A percentile compares a stretch with the other conserved stretches of the same genome.
phyloP scores from a whole-genome alignment of 306 rosid genomes.

The Heteromeles arbutifolia region DNA sequence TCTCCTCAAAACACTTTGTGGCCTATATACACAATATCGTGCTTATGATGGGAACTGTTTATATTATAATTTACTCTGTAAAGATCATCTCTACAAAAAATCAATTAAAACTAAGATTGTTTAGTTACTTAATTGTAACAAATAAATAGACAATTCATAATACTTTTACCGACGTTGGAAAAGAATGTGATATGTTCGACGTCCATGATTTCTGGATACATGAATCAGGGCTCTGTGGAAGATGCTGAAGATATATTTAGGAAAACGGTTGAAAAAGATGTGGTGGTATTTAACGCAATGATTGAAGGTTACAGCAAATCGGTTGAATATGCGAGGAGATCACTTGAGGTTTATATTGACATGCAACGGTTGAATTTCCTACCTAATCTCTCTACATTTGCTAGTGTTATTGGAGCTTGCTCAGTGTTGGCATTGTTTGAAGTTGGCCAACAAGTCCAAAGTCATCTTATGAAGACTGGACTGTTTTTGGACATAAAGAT shows the following conservation, averaged over 20 bases:
- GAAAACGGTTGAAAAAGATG: conserved; percentile 55
- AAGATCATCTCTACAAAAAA: no score
- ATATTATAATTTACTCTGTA: no score
- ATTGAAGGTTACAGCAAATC: conserved; percentile 88
- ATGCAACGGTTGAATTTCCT: conserved; percentile 59
- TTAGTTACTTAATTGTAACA: no score
- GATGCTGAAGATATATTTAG: conserved; percentile 68
- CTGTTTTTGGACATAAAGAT: conserved; percentile 46
- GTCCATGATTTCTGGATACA: conserved; percentile 81
- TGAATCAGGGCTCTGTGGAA: conserved; percentile 50
- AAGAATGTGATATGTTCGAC: conserved; percentile 69
- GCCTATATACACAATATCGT: no score
- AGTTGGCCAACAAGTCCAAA: conserved; percentile 65
- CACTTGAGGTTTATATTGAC: conserved; percentile 62
- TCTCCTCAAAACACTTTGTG: no score
- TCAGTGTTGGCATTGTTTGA: conserved; percentile 60
- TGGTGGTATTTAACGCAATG: conserved; percentile 87
- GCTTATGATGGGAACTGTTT: no score
- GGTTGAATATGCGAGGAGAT: conserved; percentile 44
- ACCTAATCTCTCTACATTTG: conserved; percentile 86
- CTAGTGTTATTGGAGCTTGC: conserved; percentile 82
- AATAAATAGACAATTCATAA: no score
- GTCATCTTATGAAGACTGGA: conserved; percentile 65
- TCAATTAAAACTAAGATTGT: no score
- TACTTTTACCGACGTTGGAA: conserved; percentile 27